Conservation (phyloP, 2,329 filamentous ascomycete genomes). For the Phyllosticta citrichinensis region DNA sequence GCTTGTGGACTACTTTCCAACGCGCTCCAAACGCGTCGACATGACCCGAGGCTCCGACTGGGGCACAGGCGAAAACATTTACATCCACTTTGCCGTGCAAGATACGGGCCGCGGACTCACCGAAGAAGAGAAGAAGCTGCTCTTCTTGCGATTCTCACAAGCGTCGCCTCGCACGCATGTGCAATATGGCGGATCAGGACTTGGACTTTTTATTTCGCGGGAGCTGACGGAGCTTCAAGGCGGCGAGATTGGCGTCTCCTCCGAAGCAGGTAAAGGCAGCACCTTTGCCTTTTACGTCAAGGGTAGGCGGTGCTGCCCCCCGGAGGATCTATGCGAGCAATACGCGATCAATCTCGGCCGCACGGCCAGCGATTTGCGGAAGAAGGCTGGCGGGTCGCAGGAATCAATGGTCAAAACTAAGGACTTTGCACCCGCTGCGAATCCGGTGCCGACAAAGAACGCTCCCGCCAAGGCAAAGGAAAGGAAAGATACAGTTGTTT, state of each 20-base stretch:
- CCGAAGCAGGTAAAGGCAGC: conserved; percentile 56
- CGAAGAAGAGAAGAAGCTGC: conserved; percentile 58
- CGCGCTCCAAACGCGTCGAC: conserved; percentile 39
- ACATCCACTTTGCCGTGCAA: conserved; percentile 61
- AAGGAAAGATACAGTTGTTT: conserved; percentile 19
- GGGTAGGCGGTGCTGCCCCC: conserved; percentile 45
- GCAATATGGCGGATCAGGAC: conserved; percentile 67
- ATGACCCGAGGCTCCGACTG: conserved; percentile 50
- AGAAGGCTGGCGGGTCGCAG: conserved; percentile 13
- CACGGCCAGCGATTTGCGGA: conserved; percentile 23
- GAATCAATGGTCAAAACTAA: conserved; percentile 20
- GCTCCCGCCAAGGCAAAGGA: conserved; percentile 11
- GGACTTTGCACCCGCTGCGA: conserved; percentile 21
- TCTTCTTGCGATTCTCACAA: conserved; percentile 73
- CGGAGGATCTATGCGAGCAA: conserved; percentile 22
- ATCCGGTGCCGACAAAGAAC: neutral
- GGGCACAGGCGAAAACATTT: conserved; percentile 57
- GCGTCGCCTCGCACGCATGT: conserved; percentile 66
- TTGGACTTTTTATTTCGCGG: conserved; percentile 70
- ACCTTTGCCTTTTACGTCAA: conserved; percentile 71
- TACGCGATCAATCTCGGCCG: conserved; percentile 19
- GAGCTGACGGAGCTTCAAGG: conserved; percentile 73
- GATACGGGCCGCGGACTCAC: conserved; percentile 69
- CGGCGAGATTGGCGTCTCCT: conserved; percentile 66
- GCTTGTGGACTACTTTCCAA: conserved; percentile 52